A percentile compares a stretch with the other conserved stretches of the same genome.
These are phyloP conservation scores for Danielia oregonensis DNA, from an alignment of 805 yeast genomes.

Conservation along the genomic window DNA sequence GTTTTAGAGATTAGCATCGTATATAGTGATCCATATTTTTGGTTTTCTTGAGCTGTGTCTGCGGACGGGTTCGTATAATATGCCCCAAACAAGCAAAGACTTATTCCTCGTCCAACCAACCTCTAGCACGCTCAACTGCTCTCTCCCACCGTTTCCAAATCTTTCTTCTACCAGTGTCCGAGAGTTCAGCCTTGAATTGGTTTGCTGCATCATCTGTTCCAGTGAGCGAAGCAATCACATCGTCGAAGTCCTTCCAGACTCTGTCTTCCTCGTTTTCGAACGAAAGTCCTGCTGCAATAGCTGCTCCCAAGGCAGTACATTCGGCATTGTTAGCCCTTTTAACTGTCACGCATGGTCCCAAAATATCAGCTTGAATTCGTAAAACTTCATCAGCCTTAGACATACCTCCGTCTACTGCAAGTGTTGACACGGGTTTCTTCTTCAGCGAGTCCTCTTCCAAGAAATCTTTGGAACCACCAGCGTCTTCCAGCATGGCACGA, in stretches of 20 bases:
- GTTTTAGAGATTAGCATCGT: background rate
- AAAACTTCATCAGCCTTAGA: slow-evolving; percentile 85
- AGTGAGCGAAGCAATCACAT: slow-evolving; percentile 47
- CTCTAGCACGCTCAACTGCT: slow-evolving; percentile 76
- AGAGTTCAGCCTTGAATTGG: slow-evolving; percentile 40
- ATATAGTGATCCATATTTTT: too few species aligned
- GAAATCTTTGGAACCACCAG: slow-evolving; percentile 59
- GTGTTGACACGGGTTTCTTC: slow-evolving; percentile 43
- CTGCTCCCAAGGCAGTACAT: slow-evolving; percentile 95
- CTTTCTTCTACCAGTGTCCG: slow-evolving; percentile 55
- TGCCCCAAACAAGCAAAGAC: background rate
- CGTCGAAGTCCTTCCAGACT: slow-evolving; percentile 73
- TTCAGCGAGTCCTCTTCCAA: slow-evolving; percentile 53
- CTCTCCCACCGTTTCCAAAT: slow-evolving; percentile 78
- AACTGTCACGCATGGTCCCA: slow-evolving; percentile 83
- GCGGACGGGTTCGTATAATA: too few species aligned
- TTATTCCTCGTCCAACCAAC: slow-evolving; percentile 61
- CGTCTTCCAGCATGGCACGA: slow-evolving; percentile 84
- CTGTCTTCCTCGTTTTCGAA: slow-evolving; percentile 47
- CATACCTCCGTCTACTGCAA: slow-evolving; percentile 95
- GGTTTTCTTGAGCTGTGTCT: slow-evolving; percentile 1
- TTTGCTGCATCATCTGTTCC: slow-evolving; percentile 26
- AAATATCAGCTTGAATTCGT: slow-evolving; percentile 89
- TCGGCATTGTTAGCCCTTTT: slow-evolving; percentile 79
- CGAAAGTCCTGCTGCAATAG: slow-evolving; percentile 87